These are phyloP conservation scores for Moesziomyces aphidis DNA, from an alignment of 1,284 basidiomycete genomes.

Conservation along the genomic window DNA sequence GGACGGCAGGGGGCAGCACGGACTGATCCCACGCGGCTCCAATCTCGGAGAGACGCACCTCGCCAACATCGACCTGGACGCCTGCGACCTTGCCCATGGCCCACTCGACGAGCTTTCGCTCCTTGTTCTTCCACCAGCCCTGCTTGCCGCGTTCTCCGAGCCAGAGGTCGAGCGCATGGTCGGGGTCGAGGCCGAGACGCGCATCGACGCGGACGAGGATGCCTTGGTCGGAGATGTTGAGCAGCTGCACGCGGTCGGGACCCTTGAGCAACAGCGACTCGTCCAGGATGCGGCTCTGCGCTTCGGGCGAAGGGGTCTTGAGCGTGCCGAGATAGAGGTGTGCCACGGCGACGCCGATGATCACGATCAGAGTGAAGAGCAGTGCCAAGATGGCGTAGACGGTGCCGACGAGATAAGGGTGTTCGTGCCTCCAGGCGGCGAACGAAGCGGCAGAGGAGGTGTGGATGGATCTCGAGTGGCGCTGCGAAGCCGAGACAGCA, in stretches of 20 bases:
- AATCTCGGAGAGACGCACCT: conserved; percentile 49
- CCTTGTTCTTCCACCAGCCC: conserved; percentile 54
- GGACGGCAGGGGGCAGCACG: conserved; percentile 13
- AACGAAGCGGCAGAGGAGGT: conserved; percentile 33
- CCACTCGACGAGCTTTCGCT: conserved; percentile 60
- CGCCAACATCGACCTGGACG: conserved; percentile 55
- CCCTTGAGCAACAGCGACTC: conserved; percentile 55
- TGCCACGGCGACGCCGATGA: conserved; percentile 38
- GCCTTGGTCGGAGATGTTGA: conserved; percentile 58
- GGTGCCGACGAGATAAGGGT: conserved; percentile 33
- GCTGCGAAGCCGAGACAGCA: conserved; percentile 18
- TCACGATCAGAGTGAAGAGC: conserved; percentile 40
- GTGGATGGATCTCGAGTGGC: conserved; percentile 38
- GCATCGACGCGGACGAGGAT: conserved; percentile 56
- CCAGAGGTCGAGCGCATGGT: conserved; percentile 59
- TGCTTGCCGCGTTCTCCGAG: conserved; percentile 45
- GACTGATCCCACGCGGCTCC: conserved; percentile 33
- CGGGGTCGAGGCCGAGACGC: conserved; percentile 58
- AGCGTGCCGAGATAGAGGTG: conserved; percentile 54
- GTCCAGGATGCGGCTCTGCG: conserved; percentile 55
- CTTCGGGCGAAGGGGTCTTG: conserved; percentile 41
- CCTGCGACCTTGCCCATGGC: conserved; percentile 56
- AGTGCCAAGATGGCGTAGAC: conserved; percentile 37
- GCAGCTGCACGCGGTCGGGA: conserved; percentile 53
- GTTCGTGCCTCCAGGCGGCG: conserved; percentile 41